Percentiles rank a stretch among this genome's conserved stretches.
phyloP scores from a whole-genome alignment of 2,329 filamentous ascomycete species.

The Phaeosphaeria sp. region DNA sequence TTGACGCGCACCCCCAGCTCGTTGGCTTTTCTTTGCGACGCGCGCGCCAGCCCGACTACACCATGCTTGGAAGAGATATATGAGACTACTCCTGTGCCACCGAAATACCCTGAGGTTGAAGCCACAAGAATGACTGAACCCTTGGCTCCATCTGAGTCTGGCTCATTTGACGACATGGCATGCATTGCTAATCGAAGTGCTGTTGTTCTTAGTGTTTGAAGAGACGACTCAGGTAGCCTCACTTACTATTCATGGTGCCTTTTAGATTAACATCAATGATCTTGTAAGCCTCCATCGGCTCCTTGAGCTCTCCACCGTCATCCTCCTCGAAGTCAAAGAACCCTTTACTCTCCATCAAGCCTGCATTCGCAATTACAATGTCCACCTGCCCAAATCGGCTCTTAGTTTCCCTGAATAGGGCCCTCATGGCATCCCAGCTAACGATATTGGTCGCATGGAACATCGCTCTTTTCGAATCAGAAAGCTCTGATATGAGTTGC shows the following conservation, averaged over 20 bases:
- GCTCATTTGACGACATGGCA: constrained; percentile 42
- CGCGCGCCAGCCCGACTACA: constrained; percentile 49
- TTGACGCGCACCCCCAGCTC: constrained; percentile 51
- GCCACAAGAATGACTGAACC: constrained; percentile 51
- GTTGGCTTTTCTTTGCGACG: constrained; percentile 45
- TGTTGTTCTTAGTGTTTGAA: constrained; percentile 9
- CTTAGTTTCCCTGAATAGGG: constrained; percentile 41
- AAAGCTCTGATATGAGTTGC: constrained; percentile 34
- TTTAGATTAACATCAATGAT: constrained; percentile 53
- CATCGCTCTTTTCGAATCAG: constrained; percentile 35
- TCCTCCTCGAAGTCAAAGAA: constrained; percentile 44
- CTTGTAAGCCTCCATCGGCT: constrained; percentile 29
- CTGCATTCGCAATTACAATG: constrained; percentile 53
- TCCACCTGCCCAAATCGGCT: constrained; percentile 47
- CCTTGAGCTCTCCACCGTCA: constrained; percentile 35
- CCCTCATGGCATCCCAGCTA: constrained; percentile 46
- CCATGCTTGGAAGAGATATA: constrained; percentile 56
- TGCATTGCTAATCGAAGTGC: constrained; percentile 36
- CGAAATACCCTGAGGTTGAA: constrained; percentile 54
- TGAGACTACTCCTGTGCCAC: constrained; percentile 51
- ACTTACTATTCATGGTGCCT: constrained; percentile 53
- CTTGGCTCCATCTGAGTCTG: constrained; percentile 26
- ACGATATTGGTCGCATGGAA: constrained; percentile 49
- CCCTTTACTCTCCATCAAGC: constrained; percentile 47
- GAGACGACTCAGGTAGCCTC: no score